Conservation (phyloP, 331 rosid species). For the Stylosanthes scabra region DNA sequence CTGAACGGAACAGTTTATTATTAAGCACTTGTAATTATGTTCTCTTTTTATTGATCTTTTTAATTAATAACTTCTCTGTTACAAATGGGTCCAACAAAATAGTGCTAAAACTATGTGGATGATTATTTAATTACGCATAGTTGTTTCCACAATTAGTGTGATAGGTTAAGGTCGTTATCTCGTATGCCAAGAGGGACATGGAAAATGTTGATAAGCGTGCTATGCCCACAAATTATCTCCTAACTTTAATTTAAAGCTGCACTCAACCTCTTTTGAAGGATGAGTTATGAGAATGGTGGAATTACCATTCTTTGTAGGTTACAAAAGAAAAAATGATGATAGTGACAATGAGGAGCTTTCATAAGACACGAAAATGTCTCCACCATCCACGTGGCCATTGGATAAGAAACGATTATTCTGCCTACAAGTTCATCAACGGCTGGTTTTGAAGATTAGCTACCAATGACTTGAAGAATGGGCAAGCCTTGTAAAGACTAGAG, state of each 20-base stretch:
- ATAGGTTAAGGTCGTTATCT: background rate
- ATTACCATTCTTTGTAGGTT: conserved; percentile 24
- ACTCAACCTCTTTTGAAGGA: conserved; percentile 5
- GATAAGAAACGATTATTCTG: background rate
- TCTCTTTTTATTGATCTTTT: too few relatives aligned
- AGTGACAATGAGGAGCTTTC: background rate
- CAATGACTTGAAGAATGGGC: too few relatives aligned
- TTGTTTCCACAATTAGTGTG: too few relatives aligned
- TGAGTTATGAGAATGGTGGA: conserved; percentile 23
- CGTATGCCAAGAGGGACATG: background rate
- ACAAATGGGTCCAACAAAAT: too few relatives aligned
- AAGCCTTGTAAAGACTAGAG: background rate
- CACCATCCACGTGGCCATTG: background rate
- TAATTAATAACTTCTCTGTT: too few relatives aligned
- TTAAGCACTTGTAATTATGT: too few relatives aligned
- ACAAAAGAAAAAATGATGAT: background rate
- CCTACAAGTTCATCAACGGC: background rate
- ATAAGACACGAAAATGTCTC: background rate
- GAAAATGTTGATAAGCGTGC: background rate
- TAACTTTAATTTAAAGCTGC: background rate
- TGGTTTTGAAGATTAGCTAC: background rate
- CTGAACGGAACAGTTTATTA: too few relatives aligned
- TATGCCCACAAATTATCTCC: background rate
- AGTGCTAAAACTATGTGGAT: background rate
- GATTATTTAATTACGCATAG: too few relatives aligned